These are phyloP conservation scores for Phascolomyces articulosus DNA, from an alignment of 371 early-diverging fungal genomes.

Conservation along the genomic window DNA sequence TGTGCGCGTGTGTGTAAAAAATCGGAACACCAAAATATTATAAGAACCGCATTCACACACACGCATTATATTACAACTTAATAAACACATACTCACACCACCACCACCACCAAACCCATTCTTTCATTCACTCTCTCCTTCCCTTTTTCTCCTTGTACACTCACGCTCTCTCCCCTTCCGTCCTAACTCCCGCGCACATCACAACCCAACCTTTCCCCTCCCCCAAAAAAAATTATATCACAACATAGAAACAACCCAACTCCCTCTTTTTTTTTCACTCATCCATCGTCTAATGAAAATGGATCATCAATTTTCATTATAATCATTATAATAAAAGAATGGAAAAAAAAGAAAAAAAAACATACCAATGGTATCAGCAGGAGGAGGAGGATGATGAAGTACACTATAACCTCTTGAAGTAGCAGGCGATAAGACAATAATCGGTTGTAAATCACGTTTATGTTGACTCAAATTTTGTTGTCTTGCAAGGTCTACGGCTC, in stretches of 20 bases:
- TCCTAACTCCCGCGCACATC: background rate
- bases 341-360: no score
- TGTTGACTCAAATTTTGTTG: slow-evolving; percentile 38
- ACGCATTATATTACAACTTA: background rate
- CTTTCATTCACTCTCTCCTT: background rate
- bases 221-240: background rate
- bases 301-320: no score
- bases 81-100: background rate
- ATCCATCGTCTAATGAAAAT: no score
- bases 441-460: background rate
- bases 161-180: background rate
- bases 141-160: background rate
- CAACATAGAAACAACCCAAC: background rate
- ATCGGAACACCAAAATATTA: background rate
- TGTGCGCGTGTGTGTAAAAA: background rate
- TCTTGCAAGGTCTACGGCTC: slow-evolving; percentile 57
- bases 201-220: background rate
- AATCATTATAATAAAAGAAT: no score
- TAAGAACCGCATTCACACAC: background rate
- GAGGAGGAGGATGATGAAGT: slow-evolving; percentile 8
- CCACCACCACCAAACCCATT: background rate
- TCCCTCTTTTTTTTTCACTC: background rate
- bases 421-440: slow-evolving; percentile 2
- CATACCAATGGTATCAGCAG: slow-evolving; percentile 11
- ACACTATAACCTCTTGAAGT: slow-evolving; percentile 1